A percentile compares a stretch with the other conserved stretches of the same genome.
Conservation (phyloP, 2,329 filamentous ascomycete genomes). For the Grosmannia serpens region DNA sequence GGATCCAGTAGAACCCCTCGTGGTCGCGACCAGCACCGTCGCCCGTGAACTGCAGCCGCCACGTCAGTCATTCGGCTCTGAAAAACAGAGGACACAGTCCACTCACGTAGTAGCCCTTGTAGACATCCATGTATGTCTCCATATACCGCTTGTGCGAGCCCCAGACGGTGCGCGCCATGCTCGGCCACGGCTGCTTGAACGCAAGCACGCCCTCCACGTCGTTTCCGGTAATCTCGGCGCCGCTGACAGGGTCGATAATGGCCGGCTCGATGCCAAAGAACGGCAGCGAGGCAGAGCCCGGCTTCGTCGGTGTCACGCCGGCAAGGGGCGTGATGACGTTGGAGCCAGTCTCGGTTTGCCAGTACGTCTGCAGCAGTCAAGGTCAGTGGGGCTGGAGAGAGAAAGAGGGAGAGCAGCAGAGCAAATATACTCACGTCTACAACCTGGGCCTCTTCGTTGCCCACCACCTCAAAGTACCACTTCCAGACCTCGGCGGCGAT, state of each 20-base stretch:
- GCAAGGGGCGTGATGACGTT: slow-evolving; percentile 90
- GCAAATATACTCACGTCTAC: slow-evolving; percentile 69
- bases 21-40: slow-evolving; percentile 94
- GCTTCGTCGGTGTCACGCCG: slow-evolving; percentile 91
- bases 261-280: slow-evolving; percentile 98
- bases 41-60: slow-evolving; percentile 57
- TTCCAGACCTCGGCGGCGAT: slow-evolving; percentile 99
- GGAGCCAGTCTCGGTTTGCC: slow-evolving; percentile 98
- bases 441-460: slow-evolving; percentile 85
- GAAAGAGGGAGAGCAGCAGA: background rate
- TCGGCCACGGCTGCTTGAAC: slow-evolving; percentile 97
- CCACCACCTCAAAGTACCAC: slow-evolving; percentile 95
- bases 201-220: slow-evolving; percentile 94
- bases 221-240: slow-evolving; percentile 86
- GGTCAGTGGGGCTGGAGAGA: background rate
- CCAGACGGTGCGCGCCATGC: slow-evolving; percentile 96
- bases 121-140: slow-evolving; percentile 96
- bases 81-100: background rate
- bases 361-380: slow-evolving; percentile 69
- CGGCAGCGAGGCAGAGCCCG: slow-evolving; percentile 85
- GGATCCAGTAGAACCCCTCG: slow-evolving; percentile 99
- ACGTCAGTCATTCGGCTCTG: slow-evolving; percentile 5
- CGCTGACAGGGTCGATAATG: slow-evolving; percentile 93
- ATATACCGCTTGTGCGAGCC: slow-evolving; percentile 96
- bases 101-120: slow-evolving; percentile 92